Percentiles rank a stretch among this genome's conserved stretches.
Conservation (phyloP, 495 filamentous ascomycete genomes). For the Podospora comata region DNA sequence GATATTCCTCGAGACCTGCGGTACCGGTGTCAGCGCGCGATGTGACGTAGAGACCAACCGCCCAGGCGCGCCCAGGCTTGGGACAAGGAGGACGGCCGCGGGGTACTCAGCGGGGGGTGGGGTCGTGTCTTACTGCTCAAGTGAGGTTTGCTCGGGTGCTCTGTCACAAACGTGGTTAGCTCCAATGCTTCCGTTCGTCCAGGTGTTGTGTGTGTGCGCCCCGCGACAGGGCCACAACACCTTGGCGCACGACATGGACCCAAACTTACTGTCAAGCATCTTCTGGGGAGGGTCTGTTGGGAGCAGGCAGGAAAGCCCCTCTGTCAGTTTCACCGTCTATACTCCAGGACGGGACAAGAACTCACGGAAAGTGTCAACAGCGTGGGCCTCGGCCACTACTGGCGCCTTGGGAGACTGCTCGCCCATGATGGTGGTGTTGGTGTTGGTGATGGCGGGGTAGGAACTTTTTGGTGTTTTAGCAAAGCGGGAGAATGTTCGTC, state of each 20-base stretch:
- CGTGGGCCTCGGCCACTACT: constrained; percentile 80
- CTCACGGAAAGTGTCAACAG: constrained; percentile 77
- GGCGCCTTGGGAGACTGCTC: constrained; percentile 57
- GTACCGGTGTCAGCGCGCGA: constrained; percentile 25
- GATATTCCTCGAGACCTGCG: constrained; percentile 75
- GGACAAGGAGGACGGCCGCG: background rate
- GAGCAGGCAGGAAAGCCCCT: constrained; percentile 10
- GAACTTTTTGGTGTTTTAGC: constrained; percentile 9
- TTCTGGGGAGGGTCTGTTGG: constrained; percentile 50
- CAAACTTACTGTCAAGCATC: constrained; percentile 60
- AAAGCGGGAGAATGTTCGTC: background rate
- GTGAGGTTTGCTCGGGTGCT: constrained; percentile 60
- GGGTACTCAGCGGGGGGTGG: constrained; percentile 9
- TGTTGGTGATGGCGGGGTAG: constrained; percentile 28
- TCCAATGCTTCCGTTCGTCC: constrained; percentile 30
- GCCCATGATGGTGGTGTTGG: constrained; percentile 56
- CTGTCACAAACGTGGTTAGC: constrained; percentile 41
- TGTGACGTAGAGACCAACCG: constrained; percentile 2
- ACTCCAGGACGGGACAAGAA: constrained; percentile 12
- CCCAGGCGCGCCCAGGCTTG: background rate
- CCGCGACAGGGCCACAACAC: constrained; percentile 21
- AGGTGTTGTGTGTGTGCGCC: constrained; percentile 15
- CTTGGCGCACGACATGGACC: constrained; percentile 23
- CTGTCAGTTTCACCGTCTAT: constrained; percentile 16
- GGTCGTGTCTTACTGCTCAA: constrained; percentile 41